Base-by-base conservation (phyloP, 345 rosid genomes). In the Acer negundo region DNA sequence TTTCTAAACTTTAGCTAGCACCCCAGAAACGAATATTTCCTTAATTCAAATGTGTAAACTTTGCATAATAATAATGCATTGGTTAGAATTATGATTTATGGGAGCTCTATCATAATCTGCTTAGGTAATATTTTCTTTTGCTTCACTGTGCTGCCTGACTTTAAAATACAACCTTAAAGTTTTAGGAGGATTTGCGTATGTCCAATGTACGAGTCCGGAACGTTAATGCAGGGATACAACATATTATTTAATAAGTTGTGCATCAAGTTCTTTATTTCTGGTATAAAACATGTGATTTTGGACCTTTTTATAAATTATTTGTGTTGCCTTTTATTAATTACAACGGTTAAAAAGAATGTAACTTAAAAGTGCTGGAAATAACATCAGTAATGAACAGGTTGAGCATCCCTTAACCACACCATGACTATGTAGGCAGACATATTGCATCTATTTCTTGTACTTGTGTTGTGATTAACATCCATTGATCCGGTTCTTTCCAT, bases 401-500 rank as follows among this genome's bases (percentile, higher is more conserved):
- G 38, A 20, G 66, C 35, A 56, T 13, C 12, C 20, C 75, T 56
- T 40, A 20, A 38, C 19, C 22, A 20, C 31, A 72, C 6, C 6
- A 3, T 31, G 63, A 73, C 53, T 22, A 7, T 24, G 24, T 28
- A 22, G 26, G 24, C 2, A 22, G 68, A 62, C 35, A 62, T 16
- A 9, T 51, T 24, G 24, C 38, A 61, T 13, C 24, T 61, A 31
- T 56, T n/a, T 61, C 11, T 61, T 46, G 13, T 61, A 66, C 53
- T 35, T 15, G 2, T 19, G 47, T 47, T 2, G 8, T 74, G 31
- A 28, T 47, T 67, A 22, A 68, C 19, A 26, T 67, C 55, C 19
- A 15, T 58, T 49, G 73, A 83, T 69, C 46, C 19, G 11, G 23
- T 38, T 79, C 62, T 64, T 70, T 67, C 47, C 6, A 64, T 31